Evolutionary conservation across 2,329 filamentous ascomycete genomes (phyloP).

Genomic region (Simplicillium aogashimaense): DNA sequence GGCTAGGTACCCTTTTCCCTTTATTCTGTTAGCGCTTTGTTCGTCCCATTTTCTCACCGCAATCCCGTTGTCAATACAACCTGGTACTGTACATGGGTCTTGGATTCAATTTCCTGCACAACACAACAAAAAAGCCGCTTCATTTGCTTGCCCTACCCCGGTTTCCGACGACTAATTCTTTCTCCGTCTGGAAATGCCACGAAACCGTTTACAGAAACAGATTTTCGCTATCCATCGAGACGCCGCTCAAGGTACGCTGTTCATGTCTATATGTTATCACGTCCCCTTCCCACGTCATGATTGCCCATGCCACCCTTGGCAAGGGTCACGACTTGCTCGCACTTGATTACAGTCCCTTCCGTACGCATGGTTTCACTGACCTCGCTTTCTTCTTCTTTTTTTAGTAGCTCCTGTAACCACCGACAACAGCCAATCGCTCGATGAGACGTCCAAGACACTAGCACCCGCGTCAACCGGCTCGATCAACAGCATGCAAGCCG

Average conservation of each 20-base stretch:
- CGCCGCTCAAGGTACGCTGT: constrained; percentile 10
- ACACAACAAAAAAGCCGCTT: too few species aligned
- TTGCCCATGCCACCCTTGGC: too few species aligned
- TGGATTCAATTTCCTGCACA: too few species aligned
- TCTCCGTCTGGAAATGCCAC: constrained; percentile 13
- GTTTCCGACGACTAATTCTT: too few species aligned
- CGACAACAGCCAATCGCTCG: constrained; percentile 13
- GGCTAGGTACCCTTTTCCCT: too few species aligned
- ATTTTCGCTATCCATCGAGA: constrained; percentile 25
- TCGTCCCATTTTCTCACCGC: too few species aligned
- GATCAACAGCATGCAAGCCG: constrained; percentile 28
- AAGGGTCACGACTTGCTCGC: too few species aligned
- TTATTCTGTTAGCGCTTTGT: too few species aligned
- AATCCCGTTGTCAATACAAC: too few species aligned
- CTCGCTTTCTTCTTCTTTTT: constrained; percentile 3
- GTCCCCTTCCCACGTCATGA: background rate
- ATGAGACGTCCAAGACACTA: constrained; percentile 22
- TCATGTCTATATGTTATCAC: background rate
- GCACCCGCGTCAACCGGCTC: constrained; percentile 26
- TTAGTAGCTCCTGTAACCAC: constrained; percentile 10
- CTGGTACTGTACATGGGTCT: too few species aligned
- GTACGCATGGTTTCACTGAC: background rate
- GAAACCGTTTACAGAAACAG: constrained; percentile 21
- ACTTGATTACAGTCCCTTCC: too few species aligned
- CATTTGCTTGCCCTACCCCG: too few species aligned